These are phyloP conservation scores for Aaosphaeria arxii DNA, from an alignment of 2,329 filamentous ascomycete species.

Conservation along the genomic window DNA sequence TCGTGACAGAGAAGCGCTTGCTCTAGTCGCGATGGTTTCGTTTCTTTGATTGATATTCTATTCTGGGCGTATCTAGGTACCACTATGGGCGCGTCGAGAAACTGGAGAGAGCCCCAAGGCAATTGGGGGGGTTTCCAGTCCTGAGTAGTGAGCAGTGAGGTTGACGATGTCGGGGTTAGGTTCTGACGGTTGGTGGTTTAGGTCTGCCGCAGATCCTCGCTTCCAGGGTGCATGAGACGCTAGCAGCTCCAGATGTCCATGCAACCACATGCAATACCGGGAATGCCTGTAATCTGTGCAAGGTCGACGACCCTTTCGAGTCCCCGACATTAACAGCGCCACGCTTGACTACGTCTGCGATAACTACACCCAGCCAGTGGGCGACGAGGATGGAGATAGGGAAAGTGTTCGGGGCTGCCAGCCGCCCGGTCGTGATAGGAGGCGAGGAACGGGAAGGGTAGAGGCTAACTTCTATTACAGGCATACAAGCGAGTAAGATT, in stretches of 20 bases:
- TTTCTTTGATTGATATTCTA: slow-evolving; percentile 17
- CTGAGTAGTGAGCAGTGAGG: slow-evolving; percentile 18
- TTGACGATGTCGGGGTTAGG: slow-evolving; percentile 13
- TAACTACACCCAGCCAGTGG: background rate
- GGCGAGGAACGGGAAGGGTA: too few species aligned
- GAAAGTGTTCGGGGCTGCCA: too few species aligned
- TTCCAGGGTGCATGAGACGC: slow-evolving; percentile 16
- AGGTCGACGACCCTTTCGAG: too few species aligned
- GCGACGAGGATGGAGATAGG: background rate
- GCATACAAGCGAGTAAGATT: too few species aligned
- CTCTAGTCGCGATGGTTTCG: slow-evolving; percentile 17
- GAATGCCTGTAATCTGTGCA: slow-evolving; percentile 1
- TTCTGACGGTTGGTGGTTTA: slow-evolving; percentile 15
- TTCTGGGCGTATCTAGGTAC: slow-evolving; percentile 6
- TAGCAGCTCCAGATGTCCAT: slow-evolving; percentile 6
- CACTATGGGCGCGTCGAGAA: slow-evolving; percentile 13
- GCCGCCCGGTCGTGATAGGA: too few species aligned
- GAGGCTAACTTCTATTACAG: too few species aligned
- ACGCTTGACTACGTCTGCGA: slow-evolving; percentile 4
- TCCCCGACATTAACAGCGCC: background rate
- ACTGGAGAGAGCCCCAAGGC: slow-evolving; percentile 2
- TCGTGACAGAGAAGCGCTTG: slow-evolving; percentile 14
- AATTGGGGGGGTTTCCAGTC: slow-evolving; percentile 7
- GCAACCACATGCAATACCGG: slow-evolving; percentile 2
- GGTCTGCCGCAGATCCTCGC: slow-evolving; percentile 15